Evolutionary conservation across 805 yeast genomes (phyloP), one percentile per base, ranked within the genome.

Genomic region (Saturnispora saitoi): DNA sequence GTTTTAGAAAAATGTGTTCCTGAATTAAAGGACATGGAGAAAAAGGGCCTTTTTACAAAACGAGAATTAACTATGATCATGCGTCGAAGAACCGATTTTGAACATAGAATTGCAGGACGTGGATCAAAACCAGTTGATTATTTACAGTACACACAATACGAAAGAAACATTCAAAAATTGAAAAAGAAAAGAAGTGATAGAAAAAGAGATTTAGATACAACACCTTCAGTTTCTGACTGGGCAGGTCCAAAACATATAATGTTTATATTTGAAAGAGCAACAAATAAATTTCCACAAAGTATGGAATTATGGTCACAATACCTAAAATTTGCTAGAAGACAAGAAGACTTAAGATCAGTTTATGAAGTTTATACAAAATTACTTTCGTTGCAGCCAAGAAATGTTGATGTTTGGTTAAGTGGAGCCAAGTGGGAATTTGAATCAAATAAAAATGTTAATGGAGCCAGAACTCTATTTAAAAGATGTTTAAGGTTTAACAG

Each of bases 391-490:
- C 98, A 93, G 62, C 98, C 99, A n/a, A 76, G 85, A 39, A 86
- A 90, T 60, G 77, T 88, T 2, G 85, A 83, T 57, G 85, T 91
- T 15, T 93, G 99, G 99, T 78, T 93, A 39, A 78, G 87, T 58
- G 97, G 96, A 22, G 96, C 97, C 29, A 86, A 86, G 61, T 88
- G 87, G 66, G 98, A 93, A 67, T 83, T 86, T 58, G 96, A 91
- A 57, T 77, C 77, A 28, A 88, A 93, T 65, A 86, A 91, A 37
- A 85, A 89, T 57, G 86, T 95, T 41, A 81, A 83, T 60, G 90
- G 95, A 42, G 90, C 97, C 20, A 77, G 99, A 64, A 78, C 80
- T 9, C 73, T 93, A 24, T 80, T 89, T 64, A 96, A 90, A 65
- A 78, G 85, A 55, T 95, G 84, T 30, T 71, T 93, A 37, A 75